Base-by-base conservation (phyloP, 1,284 basidiomycete species). In the Ustilago esculenta region DNA sequence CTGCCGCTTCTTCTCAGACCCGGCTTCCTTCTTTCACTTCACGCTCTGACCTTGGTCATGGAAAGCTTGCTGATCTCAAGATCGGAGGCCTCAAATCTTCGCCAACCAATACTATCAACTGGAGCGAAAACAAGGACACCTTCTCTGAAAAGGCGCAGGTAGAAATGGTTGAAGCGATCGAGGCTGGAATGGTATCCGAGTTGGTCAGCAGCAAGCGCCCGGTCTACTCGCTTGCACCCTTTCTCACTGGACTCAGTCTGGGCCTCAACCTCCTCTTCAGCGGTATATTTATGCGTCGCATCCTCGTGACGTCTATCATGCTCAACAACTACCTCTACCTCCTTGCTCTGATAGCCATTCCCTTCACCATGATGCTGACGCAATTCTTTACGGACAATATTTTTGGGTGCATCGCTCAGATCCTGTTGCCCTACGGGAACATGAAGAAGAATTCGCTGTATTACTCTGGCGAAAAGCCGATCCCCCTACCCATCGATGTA, bases 231-330 rank as follows among this genome's bases (percentile, higher is more conserved):
- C 88, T 90, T 66, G 90, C 90, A 9, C 90, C 91, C 0, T 81
- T 92, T 52, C 91, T 92, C 72, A 87, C 86, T 37, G 92, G 92
- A 15, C 77, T 92, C 9, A 89, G 88, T 5, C 83, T 85, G 23
- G 82, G 81, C 17, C 61, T 84, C 46, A 79, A 81, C 55, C 76
- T 76, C 41, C 55, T 81, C 18, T 35, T 86, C 86, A 63, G 90
- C 85, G 10, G 80, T 88, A 69, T 87, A 85, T 17, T 77, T 87
- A 53, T 90, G 48, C 68, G 90, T 89, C 79, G 81, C 86, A 51
- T 92, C 44, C 81, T 92, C n/a, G 83, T 86, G 49, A 90, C 92
- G 80, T 88, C 84, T 56, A 82, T 88, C 20, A 85, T 91, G 34
- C 91, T 93, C 78, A 84, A 86, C 43, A 84, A 85, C 56, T 88